Conservation (phyloP, 2,329 filamentous ascomycete species). For the Pestalotiopsis sp. region DNA sequence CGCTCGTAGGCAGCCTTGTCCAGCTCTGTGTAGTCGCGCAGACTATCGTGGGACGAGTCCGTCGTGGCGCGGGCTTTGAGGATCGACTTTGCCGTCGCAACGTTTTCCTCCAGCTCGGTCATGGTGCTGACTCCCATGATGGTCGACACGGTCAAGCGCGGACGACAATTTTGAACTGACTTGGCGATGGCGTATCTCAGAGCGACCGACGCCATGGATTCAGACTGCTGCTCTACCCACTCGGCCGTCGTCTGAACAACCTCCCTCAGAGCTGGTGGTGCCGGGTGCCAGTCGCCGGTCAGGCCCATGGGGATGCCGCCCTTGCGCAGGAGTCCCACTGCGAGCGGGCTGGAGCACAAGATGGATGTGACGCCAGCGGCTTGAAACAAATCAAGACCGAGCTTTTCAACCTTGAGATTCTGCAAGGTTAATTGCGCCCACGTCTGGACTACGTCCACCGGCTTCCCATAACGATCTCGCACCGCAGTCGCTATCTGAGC, state of each 20-base stretch:
- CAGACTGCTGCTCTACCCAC: not conserved
- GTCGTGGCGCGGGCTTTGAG: not conserved
- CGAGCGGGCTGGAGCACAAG: not conserved
- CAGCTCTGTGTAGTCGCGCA: not conserved
- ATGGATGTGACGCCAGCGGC: not conserved
- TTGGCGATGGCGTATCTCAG: not conserved
- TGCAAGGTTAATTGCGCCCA: not conserved
- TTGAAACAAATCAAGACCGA: not conserved
- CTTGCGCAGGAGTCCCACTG: not conserved
- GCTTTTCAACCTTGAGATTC: not conserved
- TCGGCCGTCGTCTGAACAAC: not conserved
- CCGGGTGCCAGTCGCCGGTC: not conserved
- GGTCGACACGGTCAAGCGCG: not conserved
- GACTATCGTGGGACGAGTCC: not conserved
- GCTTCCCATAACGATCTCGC: not conserved
- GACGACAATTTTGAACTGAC: not conserved
- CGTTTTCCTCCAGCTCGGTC: not conserved
- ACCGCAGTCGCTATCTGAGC: not conserved
- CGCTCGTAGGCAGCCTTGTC: not conserved
- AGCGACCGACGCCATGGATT: not conserved
- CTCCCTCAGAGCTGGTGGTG: not conserved
- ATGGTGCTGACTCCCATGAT: not conserved
- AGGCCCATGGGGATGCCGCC: not conserved
- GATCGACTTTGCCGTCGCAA: not conserved
- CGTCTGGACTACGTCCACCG: not conserved